phyloP scores from a whole-genome alignment of 352 stramenopile species.

The Phytopythium delawarense region DNA sequence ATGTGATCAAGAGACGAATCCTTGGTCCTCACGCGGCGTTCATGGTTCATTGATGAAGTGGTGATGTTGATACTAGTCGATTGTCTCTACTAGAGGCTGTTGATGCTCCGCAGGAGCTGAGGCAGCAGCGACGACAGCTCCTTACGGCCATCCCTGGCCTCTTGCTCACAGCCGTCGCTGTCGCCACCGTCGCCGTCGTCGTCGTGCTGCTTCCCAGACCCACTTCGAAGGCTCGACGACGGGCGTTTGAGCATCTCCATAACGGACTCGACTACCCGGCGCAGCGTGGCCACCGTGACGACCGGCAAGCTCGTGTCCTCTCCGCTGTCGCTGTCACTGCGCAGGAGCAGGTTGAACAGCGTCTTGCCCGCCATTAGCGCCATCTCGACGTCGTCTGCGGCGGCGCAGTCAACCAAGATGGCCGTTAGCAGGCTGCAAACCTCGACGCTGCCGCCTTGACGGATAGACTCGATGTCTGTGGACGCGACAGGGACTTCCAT shows the following conservation, averaged over 20 bases:
- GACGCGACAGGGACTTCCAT: constrained; percentile 20
- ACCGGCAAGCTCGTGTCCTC: not conserved
- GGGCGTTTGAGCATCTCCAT: constrained; percentile 16
- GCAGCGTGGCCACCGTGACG: constrained; percentile 11
- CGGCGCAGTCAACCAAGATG: constrained; percentile 56
- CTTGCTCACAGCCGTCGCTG: constrained; percentile 6
- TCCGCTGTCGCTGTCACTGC: constrained; percentile 10
- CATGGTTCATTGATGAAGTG: not conserved
- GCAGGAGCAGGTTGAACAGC: constrained; percentile 78
- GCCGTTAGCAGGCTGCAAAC: constrained; percentile 37
- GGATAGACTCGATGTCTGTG: constrained; percentile 1
- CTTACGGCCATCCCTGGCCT: constrained; percentile 2
- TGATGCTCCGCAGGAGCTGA: constrained; percentile 35
- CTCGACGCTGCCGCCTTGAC: constrained; percentile 20
- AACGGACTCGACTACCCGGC: constrained; percentile 25
- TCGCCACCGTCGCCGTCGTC: constrained; percentile 12
- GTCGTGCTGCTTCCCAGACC: not conserved
- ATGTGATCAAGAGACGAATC: not conserved
- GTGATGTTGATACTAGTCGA: not conserved
- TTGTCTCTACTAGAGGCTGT: constrained; percentile 4
- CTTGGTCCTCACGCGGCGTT: not conserved
- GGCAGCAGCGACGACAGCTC: constrained; percentile 43
- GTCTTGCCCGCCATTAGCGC: constrained; percentile 76
- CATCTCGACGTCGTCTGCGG: constrained; percentile 62
- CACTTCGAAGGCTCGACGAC: not conserved